phyloP scores from a whole-genome alignment of 495 filamentous ascomycete species.

The Darksidea phi region DNA sequence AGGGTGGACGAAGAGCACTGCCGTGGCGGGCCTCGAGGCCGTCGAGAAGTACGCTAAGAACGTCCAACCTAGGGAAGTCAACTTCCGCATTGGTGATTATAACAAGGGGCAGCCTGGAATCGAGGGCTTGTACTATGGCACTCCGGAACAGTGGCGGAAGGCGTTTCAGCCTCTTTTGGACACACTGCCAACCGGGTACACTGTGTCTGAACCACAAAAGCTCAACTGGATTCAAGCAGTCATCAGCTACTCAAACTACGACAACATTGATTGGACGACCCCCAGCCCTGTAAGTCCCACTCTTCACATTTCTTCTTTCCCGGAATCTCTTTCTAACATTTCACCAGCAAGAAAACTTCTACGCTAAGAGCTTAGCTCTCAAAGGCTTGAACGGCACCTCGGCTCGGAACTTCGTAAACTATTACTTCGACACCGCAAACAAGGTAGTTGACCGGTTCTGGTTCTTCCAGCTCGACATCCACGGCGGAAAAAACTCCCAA shows the following conservation, averaged over 20 bases:
- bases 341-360: slow-evolving; percentile 49
- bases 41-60: slow-evolving; percentile 13
- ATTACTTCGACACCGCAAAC: slow-evolving; percentile 35
- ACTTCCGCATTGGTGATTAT: slow-evolving; percentile 17
- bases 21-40: slow-evolving; percentile 13
- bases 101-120: slow-evolving; percentile 9
- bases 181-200: slow-evolving; percentile 4
- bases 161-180: slow-evolving; percentile 8
- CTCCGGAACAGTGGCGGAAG: slow-evolving; percentile 6
- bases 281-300: slow-evolving; percentile 6
- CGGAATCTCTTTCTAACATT: background rate
- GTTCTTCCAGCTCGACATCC: slow-evolving; percentile 19
- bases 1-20: slow-evolving; percentile 13
- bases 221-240: slow-evolving; percentile 12
- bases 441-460: slow-evolving; percentile 2
- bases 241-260: slow-evolving; percentile 16
- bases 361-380: slow-evolving; percentile 47
- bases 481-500: slow-evolving; percentile 19
- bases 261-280: slow-evolving; percentile 2
- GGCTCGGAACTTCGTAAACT: slow-evolving; percentile 49
- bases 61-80: slow-evolving; percentile 13
- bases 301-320: background rate
- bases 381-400: slow-evolving; percentile 41
- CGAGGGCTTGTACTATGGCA: slow-evolving; percentile 20
- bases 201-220: slow-evolving; percentile 1